Base-by-base conservation (phyloP, 2,329 filamentous ascomycete species). In the Fusarium kyushuense region DNA sequence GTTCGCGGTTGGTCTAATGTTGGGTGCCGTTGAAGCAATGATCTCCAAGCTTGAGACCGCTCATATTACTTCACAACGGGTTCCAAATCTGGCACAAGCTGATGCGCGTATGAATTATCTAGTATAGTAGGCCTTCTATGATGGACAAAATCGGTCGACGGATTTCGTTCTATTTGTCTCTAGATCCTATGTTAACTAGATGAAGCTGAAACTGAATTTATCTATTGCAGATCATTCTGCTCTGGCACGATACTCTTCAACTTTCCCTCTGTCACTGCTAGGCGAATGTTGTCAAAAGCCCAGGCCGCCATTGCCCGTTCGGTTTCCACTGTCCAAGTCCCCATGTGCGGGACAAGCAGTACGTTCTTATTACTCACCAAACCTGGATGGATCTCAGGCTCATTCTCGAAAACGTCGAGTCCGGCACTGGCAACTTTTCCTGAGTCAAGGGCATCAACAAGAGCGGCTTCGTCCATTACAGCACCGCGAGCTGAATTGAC, bases 401-500 rank as follows among this genome's bases (percentile, higher is more conserved):
- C 93, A 36, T 94, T 84, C 76, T 96, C 93, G 74, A 89, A 96
- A 49, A 96, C 93, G 76, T 96, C 93, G 7, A 96, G 83, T 2
- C 93, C 93, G 16, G 83, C 89, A 13, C 88, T 90, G 68, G 85
- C 84, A 41, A 96, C 91, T 60, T 88, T 87, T 9, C 92, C 92
- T 17, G 81, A 84, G 21, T 90, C 85, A 3, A 96, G 83, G 2
- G 92, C 92, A 43, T 88, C 81, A 8, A 94, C 93, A 10, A 96
- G 86, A 3, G 92, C 93, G 9, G 84, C 89, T 79, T 96, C 93
- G 73, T 96, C 90, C 74, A 96, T 91, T 56, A 96, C 88, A 30
- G 92, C 92, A 25, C 93, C 93, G 19, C 93, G 89, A 12, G 93
- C 92, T 1, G 93, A 95, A 80, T 96, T 96, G 73, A 96, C 85